These are phyloP conservation scores for Colletotrichum theobromicola DNA, from an alignment of 2,329 filamentous ascomycete species.

Conservation along the genomic window DNA sequence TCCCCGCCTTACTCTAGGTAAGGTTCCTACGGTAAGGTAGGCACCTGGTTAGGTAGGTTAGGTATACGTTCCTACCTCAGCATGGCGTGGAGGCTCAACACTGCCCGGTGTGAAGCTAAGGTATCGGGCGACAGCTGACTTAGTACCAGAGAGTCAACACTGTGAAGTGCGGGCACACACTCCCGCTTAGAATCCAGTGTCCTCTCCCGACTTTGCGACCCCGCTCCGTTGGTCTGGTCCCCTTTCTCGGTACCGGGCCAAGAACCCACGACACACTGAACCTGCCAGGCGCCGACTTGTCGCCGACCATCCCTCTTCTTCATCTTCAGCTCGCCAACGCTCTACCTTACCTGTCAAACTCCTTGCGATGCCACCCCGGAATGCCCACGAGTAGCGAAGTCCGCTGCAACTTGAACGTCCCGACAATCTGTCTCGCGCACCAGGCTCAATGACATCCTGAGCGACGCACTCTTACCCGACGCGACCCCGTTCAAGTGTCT, in stretches of 20 bases:
- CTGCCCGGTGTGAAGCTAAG: no score
- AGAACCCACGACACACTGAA: background rate
- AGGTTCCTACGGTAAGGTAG: background rate
- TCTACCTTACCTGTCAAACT: background rate
- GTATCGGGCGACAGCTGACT: background rate
- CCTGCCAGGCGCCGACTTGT: background rate
- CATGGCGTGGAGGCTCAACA: background rate
- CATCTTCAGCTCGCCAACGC: background rate
- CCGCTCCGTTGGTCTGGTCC: background rate
- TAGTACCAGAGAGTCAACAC: background rate
- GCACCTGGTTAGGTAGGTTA: no score
- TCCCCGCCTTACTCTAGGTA: background rate
- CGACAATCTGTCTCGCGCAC: background rate
- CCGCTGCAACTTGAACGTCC: background rate
- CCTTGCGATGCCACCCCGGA: background rate
- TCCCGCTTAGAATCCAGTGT: background rate
- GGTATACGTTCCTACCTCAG: no score
- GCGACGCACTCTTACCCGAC: background rate
- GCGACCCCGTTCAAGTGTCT: constrained; percentile 7
- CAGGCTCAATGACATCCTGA: background rate
- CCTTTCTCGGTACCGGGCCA: background rate
- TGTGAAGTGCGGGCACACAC: background rate
- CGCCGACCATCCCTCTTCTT: background rate
- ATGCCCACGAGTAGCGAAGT: background rate
- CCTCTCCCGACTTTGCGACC: background rate